These are phyloP conservation scores for Boletus tylopilopsis DNA, from an alignment of 768 basidiomycete species.

Conservation along the genomic window DNA sequence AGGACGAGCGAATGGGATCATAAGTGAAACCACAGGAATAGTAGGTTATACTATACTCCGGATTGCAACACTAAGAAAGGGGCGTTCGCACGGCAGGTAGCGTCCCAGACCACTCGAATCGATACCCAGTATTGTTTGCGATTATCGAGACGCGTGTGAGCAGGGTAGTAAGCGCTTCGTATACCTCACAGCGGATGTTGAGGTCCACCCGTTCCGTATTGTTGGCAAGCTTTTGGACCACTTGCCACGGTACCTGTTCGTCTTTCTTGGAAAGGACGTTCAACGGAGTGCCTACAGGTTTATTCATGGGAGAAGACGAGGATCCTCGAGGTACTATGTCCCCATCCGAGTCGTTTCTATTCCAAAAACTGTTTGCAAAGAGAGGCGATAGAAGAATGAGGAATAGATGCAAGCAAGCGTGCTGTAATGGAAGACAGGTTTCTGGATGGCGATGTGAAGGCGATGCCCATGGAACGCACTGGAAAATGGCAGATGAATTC, in stretches of 20 bases:
- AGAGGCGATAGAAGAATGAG: constrained; percentile 10
- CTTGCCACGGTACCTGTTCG: constrained; percentile 26
- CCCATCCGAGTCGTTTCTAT: constrained; percentile 7
- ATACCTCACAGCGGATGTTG: constrained; percentile 27
- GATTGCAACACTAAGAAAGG: too few species aligned
- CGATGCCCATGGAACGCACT: constrained; percentile 14
- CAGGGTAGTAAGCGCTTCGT: constrained; percentile 34
- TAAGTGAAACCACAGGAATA: too few species aligned
- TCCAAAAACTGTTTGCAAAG: constrained; percentile 14
- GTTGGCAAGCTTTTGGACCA: constrained; percentile 25
- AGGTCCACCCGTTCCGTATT: constrained; percentile 22
- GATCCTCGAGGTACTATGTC: constrained; percentile 9
- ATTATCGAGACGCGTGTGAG: constrained; percentile 30
- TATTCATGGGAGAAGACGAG: constrained; percentile 32
- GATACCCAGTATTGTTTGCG: constrained; percentile 28
- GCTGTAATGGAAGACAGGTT: constrained; percentile 12
- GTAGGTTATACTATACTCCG: too few species aligned
- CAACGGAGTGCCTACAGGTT: constrained; percentile 26
- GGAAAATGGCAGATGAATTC: constrained; percentile 18
- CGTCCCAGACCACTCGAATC: constrained; percentile 21
- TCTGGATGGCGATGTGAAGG: constrained; percentile 22
- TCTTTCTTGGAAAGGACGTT: constrained; percentile 36
- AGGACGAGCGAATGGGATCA: too few species aligned
- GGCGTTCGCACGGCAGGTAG: too few species aligned
- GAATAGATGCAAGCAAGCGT: constrained; percentile 19